Base-by-base conservation (phyloP, 2,329 filamentous ascomycete species). In the Botryosphaeria agaves region DNA sequence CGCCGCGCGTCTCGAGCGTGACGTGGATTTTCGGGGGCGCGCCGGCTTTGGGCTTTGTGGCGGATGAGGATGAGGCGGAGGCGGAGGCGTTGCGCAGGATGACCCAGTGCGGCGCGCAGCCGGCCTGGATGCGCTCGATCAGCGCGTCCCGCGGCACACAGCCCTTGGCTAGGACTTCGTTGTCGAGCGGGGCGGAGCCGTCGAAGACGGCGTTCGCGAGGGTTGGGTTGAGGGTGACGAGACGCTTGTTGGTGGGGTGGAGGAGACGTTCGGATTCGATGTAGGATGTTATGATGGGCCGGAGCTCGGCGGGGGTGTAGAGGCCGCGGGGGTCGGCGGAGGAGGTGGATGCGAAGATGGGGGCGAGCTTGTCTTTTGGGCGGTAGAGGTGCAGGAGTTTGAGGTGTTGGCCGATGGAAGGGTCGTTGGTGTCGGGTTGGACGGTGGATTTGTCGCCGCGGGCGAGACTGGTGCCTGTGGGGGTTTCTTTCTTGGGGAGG, bases 171-270 rank as follows among this genome's bases (percentile, higher is more conserved):
- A 75, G 48, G 16, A 68, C 63, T 36, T 65, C 62, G 34, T 61
- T 61, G 47, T 76, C 69, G 14, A 65, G 56, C 2, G 55, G 45
- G 5, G 64, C 64, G 5, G 46, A 45, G 20, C 66, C 63, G 33
- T 63, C 56, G 34, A 76, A 69, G 21, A 78, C 56, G 7, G 64
- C 64, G 42, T 74, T 72, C 28, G 70, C 67, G 23, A 78, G 62
- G 36, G 68, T 65, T 0, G 72, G 70, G 39, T 75, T 64, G 33
- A 78, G 59, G 14, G 57, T 68, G 31, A 76, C 58, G 26, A 76
- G 58, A 11, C 72, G 67, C 37, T 67, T 68, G 46, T 76, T 76
- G 31, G 63, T 65, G 7, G 53, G 44, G 1, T 64, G 64, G 16
- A 74, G 47, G 6, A 76, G 55, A 5, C 64, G 53, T 39, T 75